Evolutionary conservation across 2,329 filamentous ascomycete genomes (phyloP).

Genomic region (Elsinoe ampelina): DNA sequence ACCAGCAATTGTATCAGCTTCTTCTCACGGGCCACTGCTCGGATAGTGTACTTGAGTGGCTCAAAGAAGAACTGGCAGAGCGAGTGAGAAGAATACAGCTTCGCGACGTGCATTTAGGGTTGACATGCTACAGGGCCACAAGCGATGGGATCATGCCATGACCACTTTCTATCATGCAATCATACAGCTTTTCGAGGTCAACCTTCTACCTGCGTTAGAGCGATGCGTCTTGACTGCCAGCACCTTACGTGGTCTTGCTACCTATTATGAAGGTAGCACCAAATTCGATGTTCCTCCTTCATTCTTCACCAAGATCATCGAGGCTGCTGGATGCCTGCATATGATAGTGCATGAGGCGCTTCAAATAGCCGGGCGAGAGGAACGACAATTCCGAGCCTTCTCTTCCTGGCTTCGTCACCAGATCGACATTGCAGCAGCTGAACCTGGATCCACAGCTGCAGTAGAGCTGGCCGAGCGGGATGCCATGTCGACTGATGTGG

Average conservation of each 20-base stretch:
- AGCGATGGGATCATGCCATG: slow-evolving; percentile 88
- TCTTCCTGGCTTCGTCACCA: slow-evolving; percentile 76
- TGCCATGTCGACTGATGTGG: slow-evolving; percentile 59
- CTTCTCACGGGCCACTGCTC: slow-evolving; percentile 76
- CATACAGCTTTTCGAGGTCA: slow-evolving; percentile 70
- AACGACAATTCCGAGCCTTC: slow-evolving; percentile 67
- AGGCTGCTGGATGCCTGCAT: slow-evolving; percentile 65
- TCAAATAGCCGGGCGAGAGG: slow-evolving; percentile 62
- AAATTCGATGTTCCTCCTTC: slow-evolving; percentile 43
- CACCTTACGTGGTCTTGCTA: slow-evolving; percentile 72
- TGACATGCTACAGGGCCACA: slow-evolving; percentile 58
- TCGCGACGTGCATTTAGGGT: not conserved
- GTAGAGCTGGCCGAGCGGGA: slow-evolving; percentile 73
- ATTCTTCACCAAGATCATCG: slow-evolving; percentile 41
- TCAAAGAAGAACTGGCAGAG: slow-evolving; percentile 73
- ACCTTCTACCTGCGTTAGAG: slow-evolving; percentile 80
- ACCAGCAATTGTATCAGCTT: slow-evolving; percentile 72
- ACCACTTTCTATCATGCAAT: slow-evolving; percentile 67
- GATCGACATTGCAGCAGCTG: slow-evolving; percentile 65
- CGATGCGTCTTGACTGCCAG: slow-evolving; percentile 72
- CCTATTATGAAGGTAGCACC: slow-evolving; percentile 61
- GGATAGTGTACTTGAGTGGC: slow-evolving; percentile 70
- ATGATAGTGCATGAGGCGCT: slow-evolving; percentile 67
- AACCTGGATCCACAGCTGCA: slow-evolving; percentile 46
- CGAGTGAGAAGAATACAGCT: slow-evolving; percentile 45